Base-by-base conservation (phyloP, 2,329 filamentous ascomycete genomes). In the Cladorrhinum sp. region DNA sequence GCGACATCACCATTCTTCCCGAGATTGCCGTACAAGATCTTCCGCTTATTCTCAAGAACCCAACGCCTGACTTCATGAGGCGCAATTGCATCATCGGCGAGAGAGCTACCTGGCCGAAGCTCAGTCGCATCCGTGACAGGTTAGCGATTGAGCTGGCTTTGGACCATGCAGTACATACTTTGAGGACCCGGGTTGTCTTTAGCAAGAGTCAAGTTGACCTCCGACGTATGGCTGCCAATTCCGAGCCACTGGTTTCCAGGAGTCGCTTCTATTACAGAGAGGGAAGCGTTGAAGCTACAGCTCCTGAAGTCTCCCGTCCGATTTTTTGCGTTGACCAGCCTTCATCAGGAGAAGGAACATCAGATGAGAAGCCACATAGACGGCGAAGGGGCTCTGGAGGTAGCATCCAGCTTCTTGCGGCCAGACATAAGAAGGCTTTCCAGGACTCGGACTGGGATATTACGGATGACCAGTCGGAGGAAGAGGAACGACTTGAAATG, bases 1-100 rank as follows among this genome's bases (percentile, higher is more conserved):
- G 93, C 6, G 93, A 98, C 73, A 96, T 98, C 71, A 98, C 92
- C 50, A 96, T 98, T 57, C 81, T 96, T 29, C 93, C 93, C 0
- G 86, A 92, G 57, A 88, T 96, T 60, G 84, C 83, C 3, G 85
- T 89, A 56, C 81, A 86, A 7, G 88, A 96, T 63, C 84, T 96
- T 22, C 88, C 90, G 0, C 83, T 84, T 8, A 86, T 97, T 24
- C 79, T 98, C 50, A 88, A 83, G 64, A 98, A 98, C 61, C 93
- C 93, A 1, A 92, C 89, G 0, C 78, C 86, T 0, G 90, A 93
- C 3, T 98, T 96, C 72, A 96, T 98, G 91, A 74, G 88, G 4
- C 83, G 89, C 51, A 88, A 90, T 8, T 90, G 90, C 68, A 77
- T 91, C 6, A 82, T 85, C 24, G 93, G 93, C 6, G 91, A 97